These are phyloP conservation scores for sorghum (Sorghum bicolor) DNA, from an alignment of 176 grass and related monocot species.

Conservation along the genomic window Sorghum_bicolor_NCBIv3 NC_012875.2:47720001-47720500, in stretches of 20 bases:
- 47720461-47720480: background rate
- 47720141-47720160: constrained; percentile 28
- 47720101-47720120: constrained; percentile 29
- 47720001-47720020: background rate
- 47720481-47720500: constrained; percentile 73
- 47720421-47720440: background rate
- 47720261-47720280: constrained; percentile 41
- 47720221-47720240: constrained; percentile 54
- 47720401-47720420: constrained; percentile 12
- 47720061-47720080: background rate
- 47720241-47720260: constrained; percentile 27
- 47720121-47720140: constrained; percentile 11
- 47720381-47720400: constrained; percentile 9
- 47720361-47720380: background rate
- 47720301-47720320: constrained; percentile 32
- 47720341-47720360: background rate
- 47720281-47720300: constrained; percentile 37
- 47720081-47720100: constrained; percentile 26
- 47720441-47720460: background rate
- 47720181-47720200: constrained; percentile 40
- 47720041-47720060: background rate
- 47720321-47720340: constrained; percentile 26
- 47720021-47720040: background rate
- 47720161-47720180: constrained; percentile 37
- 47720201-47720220: constrained; percentile 12